Base-by-base conservation (phyloP, 1,139 yeast species). In the Debaryomyces sp. region DNA sequence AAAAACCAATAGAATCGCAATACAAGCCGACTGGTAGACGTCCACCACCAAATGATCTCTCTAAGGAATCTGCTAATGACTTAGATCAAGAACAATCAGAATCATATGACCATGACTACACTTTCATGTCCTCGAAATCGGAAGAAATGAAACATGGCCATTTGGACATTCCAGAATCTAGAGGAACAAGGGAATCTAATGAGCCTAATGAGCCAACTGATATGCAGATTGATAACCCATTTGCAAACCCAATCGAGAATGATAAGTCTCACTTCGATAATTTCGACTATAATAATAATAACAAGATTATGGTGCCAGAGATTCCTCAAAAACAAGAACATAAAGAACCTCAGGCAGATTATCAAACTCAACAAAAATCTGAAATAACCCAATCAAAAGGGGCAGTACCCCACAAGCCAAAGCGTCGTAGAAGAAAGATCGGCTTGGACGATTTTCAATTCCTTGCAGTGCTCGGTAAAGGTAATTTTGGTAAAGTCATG, bases 401-500 rank as follows among this genome's bases (percentile, higher is more conserved):
- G 1, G 36, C 23, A 29, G 13, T 27, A 27, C 43, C 68, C 2
- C 68, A 60, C 23, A 73, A 66, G 54, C 52, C 66, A 10, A 72
- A 64, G 50, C 69, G 72, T 48, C 70, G 77, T 40, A 68, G 78
- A 53, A 81, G 88, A 61, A 90, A 90, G 70, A 87, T 92, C 50
- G 97, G 98, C 0, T 79, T 94, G 56, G 98, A 94, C 66, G 98
- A 94, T 70, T 94, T 92, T 76, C 89, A 89, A 61, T 87, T 94
- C 61, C 73, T 94, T 61, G 96, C 97, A 9, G 99, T 94, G 7
- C 78, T 94, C 56, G 99, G 99, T 63, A 92, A 91, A 65, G 99
- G 98, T 70, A 94, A 94, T 66, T 94, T 94, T 66, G 99, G 99
- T 71, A 94, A 94, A 64, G 98, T 94, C 50, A 89, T 94, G 92